Conservation (phyloP, 148 eudicot genomes). For the Rhododendron ferrugineum region DNA sequence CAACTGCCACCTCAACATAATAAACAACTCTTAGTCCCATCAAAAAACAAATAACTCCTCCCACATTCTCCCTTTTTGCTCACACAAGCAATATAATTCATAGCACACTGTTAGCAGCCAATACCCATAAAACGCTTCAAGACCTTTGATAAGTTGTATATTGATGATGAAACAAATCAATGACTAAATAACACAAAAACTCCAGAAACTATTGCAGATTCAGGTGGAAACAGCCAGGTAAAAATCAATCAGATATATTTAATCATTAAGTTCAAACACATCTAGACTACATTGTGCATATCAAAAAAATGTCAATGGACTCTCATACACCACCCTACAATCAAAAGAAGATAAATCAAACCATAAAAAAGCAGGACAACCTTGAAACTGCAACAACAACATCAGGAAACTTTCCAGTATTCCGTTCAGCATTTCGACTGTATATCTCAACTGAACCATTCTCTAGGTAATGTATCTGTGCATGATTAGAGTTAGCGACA, state of each 20-base stretch:
- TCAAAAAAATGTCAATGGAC: background rate
- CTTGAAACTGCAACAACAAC: constrained; percentile 60
- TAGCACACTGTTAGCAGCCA: background rate
- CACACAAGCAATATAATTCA: background rate
- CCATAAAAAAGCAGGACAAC: constrained; percentile 25
- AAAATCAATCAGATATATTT: background rate
- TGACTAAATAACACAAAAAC: background rate
- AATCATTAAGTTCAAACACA: background rate
- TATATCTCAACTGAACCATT: constrained; percentile 86
- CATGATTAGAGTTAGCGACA: background rate
- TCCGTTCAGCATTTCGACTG: constrained; percentile 92
- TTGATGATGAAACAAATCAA: background rate
- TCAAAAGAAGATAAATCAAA: background rate
- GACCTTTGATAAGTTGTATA: background rate
- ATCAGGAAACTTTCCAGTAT: constrained; percentile 93
- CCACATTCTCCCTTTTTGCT: background rate
- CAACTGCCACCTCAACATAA: background rate
- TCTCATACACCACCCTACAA: background rate
- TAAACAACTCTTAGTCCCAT: background rate
- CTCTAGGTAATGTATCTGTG: constrained; percentile 87
- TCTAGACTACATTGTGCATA: background rate
- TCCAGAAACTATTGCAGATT: background rate
- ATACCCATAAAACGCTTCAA: background rate
- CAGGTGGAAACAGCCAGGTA: background rate
- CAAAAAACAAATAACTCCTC: background rate